A percentile compares a stretch with the other conserved stretches of the same genome.
phyloP scores from a whole-genome alignment of 129 eudicot genomes.

The sunflower (Helianthus annuus) region DNA sequence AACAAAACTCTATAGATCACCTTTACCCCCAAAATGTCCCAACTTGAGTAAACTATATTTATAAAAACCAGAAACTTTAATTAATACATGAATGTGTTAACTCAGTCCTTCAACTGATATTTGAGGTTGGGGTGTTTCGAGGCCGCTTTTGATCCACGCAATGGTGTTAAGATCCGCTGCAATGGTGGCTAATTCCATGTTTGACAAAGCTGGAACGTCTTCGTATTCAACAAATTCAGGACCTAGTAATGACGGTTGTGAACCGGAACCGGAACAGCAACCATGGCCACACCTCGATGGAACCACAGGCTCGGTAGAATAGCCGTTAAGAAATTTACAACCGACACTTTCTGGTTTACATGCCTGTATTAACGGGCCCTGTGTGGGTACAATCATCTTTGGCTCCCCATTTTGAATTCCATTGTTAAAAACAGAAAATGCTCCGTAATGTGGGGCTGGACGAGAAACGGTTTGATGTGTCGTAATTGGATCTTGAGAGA shows the following conservation, averaged over 20 bases:
- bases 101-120: conserved; percentile 48
- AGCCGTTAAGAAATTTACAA: conserved; percentile 47
- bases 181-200: conserved; percentile 53
- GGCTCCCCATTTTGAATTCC: conserved; percentile 19
- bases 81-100: conserved; percentile 20
- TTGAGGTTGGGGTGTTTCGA: conserved; percentile 39
- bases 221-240: conserved; percentile 76
- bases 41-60: conserved; percentile 16
- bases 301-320: conserved; percentile 43
- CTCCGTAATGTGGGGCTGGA: conserved; percentile 56
- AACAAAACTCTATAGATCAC: conserved; percentile 5
- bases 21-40: neutral
- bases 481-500: conserved; percentile 22
- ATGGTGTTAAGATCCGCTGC: conserved; percentile 68
- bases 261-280: conserved; percentile 48
- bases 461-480: conserved; percentile 31
- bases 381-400: conserved; percentile 36
- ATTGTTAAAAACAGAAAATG: conserved; percentile 48
- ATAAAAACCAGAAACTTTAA: conserved; percentile 1
- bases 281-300: conserved; percentile 76
- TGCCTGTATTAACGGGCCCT: conserved; percentile 55
- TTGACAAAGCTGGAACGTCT: conserved; percentile 50
- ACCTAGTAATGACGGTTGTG: conserved; percentile 56
- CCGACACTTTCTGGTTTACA: conserved; percentile 43
- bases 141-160: conserved; percentile 81